Evolutionary conservation across 306 rosid species (phyloP), one percentile per base, ranked within the genome.

Genomic region (Luffa aegyptiaca): DNA sequence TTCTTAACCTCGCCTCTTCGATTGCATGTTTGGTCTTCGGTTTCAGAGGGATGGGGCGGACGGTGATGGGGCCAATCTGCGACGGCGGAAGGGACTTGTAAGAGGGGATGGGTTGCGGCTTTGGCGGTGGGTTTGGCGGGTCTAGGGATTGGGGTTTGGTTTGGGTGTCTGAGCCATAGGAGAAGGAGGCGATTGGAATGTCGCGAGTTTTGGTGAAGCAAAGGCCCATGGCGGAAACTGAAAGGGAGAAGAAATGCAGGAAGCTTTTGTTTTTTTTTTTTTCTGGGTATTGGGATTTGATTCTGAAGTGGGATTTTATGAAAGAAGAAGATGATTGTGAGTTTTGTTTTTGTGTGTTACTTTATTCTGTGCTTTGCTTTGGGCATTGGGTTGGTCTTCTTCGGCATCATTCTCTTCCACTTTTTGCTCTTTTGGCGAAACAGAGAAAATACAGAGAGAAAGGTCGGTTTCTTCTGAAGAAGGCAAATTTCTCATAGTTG

Each of bases 361-460:
- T 69, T 86, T 42, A 73, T 76, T 79, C 53, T 81, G 84, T 91
- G 88, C 97, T 81, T 90, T 89, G 91, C 93, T 88, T 92, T 84
- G 80, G 73, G 81, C 66, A 46, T 1, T 80, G 80, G 79, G 76
- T 66, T 82, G 84, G 81, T 75, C 46, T 49, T 46, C 68, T 81
- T 31, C 17, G 41, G 90, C 88, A 86, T 81, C 52, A 56, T 87
- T 84, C 89, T 81, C 85, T 2, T 61, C 52, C 80, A 5, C 68
- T 85, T 81, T 81, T 80, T 45, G 37, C 10, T 1, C 61, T 81
- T 74, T 88, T 92, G 71, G 74, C 82, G 56, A 57, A 70, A 26
- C 14, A 48, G 78, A 41, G 62, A 79, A 68, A 53, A 57, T 31
- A 59, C 1, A 26, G 17, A 76, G 11, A 16, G 21, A 20, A 45